Base-by-base conservation (phyloP, 2,329 filamentous ascomycete species). In the Cyclaneusma minus region DNA sequence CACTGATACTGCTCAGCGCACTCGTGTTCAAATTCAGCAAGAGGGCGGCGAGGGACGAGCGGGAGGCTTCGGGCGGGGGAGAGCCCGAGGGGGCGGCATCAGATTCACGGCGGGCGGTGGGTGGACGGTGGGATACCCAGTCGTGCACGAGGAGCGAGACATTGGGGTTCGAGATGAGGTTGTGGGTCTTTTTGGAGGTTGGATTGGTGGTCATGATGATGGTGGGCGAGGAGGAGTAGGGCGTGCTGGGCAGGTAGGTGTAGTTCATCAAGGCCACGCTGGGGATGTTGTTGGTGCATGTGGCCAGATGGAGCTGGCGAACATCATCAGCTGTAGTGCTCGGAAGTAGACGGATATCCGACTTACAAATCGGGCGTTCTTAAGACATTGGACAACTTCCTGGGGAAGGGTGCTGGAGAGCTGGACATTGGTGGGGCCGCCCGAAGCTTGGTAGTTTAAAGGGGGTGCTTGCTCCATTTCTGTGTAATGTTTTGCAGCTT, bases 211-310 rank as follows among this genome's bases (percentile, higher is more conserved):
- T 95, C 79, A 87, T 85, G 62, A 95, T 78, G 47, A 95, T 91
- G 36, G 84, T 78, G n/a, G 83, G 76, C n/a, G 58, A 54, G 27
- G 64, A 47, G 20, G 68, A 65, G 51, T 72, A 77, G 20, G 72
- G 74, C 10, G 79, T 81, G 5, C 65, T 72, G 20, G 84, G 78
- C 13, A 98, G 77, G 56, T 94, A 95, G 46, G 89, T 95, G 60
- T 95, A 95, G 61, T 92, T 94, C 89, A 98, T 98, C 37, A 98
- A 71, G 19, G 84, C 91, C 38, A 95, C 82, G 50, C 95, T 83
- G 7, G 89, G 89, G 36, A 73, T 62, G 44, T 89, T 78, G 39
- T 78, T 64, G 41, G 72, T 72, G 51, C 80, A 91, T 30, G 89
- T 98, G 41, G 89, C 85, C 28, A 98, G 77, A 54, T 98, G 89